phyloP scores from a whole-genome alignment of 2,329 filamentous ascomycete species.

The Phaeosphaeria sp. region DNA sequence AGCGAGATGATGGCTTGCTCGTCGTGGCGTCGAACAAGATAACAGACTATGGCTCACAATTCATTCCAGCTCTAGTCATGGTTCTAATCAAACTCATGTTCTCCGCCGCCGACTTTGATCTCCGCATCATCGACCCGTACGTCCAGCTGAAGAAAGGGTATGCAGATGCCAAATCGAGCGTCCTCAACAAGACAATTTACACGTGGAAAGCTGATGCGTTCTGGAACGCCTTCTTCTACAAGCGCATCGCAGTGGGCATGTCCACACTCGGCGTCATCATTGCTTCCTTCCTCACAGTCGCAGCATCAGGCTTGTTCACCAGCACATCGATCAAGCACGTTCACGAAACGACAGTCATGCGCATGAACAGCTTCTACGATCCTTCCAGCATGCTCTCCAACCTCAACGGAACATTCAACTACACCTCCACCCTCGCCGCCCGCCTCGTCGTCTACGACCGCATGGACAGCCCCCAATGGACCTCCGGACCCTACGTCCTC shows the following conservation, averaged over 20 bases:
- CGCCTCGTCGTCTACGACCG: slow-evolving; percentile 1
- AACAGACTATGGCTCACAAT: neutral
- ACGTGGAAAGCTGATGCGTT: neutral
- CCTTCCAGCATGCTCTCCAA: neutral
- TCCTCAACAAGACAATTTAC: neutral
- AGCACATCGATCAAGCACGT: neutral
- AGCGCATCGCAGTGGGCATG: slow-evolving; percentile 1
- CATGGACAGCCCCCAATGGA: neutral
- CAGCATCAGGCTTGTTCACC: neutral
- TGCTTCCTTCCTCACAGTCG: neutral
- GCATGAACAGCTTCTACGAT: slow-evolving; percentile 1
- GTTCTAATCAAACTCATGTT: neutral
- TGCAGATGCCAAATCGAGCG: neutral
- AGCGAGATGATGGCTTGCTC: neutral
- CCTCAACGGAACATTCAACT: slow-evolving; percentile 1
- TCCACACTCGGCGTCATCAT: slow-evolving; percentile 1
- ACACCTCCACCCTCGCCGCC: neutral
- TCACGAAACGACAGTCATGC: neutral
- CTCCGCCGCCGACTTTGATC: neutral
- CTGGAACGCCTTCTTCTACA: neutral
- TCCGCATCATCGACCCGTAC: neutral
- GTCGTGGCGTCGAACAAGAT: neutral
- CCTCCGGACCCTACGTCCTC: neutral
- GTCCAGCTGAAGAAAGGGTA: neutral
- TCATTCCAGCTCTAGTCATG: neutral